Conservation (phyloP, 768 basidiomycete species). For the Dictyophora rubrovolvata region DNA sequence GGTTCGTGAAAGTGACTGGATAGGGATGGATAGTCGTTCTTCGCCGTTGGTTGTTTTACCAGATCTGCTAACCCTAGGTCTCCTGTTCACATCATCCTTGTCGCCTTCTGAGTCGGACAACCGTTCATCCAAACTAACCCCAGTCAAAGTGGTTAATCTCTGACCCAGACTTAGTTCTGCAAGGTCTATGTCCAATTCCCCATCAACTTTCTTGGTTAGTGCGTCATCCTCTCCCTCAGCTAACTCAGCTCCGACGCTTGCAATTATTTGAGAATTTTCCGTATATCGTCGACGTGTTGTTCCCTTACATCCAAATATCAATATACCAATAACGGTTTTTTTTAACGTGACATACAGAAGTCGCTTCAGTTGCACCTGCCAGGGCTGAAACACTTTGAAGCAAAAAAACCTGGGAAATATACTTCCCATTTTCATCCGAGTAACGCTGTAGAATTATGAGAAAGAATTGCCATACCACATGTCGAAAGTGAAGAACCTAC, state of each 20-base stretch:
- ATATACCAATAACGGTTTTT: background rate
- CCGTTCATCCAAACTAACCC: constrained; percentile 20
- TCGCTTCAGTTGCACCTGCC: background rate
- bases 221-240: constrained; percentile 41
- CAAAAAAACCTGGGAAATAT: constrained; percentile 33
- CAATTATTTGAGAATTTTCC: constrained; percentile 49
- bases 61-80: constrained; percentile 31
- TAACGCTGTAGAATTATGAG: constrained; percentile 33
- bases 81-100: constrained; percentile 27
- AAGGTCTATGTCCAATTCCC: constrained; percentile 68
- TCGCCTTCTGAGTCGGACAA: constrained; percentile 40
- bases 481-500: constrained; percentile 32
- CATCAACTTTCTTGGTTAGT: constrained; percentile 44
- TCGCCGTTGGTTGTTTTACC: background rate
- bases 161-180: constrained; percentile 91
- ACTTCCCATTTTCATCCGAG: constrained; percentile 42
- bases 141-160: constrained; percentile 66
- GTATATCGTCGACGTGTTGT: constrained; percentile 46
- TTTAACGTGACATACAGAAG: background rate
- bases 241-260: constrained; percentile 56
- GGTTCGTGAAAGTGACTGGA: constrained; percentile 84
- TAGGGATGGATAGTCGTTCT: constrained; percentile 30
- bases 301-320: background rate
- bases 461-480: background rate
- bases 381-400: background rate